Evolutionary conservation across 2,329 filamentous ascomycete genomes (phyloP).

Genomic region (Epichloe glyceriae): DNA sequence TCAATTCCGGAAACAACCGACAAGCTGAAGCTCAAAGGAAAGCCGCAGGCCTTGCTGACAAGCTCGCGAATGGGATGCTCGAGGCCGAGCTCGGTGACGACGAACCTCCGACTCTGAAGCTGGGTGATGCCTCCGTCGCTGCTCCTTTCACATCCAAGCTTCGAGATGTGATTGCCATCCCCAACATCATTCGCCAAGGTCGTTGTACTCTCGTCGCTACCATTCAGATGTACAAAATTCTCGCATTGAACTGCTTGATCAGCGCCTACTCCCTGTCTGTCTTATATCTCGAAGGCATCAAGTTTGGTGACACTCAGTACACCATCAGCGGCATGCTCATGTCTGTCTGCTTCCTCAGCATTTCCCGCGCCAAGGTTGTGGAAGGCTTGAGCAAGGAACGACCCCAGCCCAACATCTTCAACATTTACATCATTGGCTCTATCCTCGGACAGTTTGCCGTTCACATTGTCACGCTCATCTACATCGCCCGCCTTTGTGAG

Average conservation of each 20-base stretch:
- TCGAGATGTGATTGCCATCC: slow-evolving; percentile 89
- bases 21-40: slow-evolving; percentile 55
- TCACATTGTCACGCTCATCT: slow-evolving; percentile 87
- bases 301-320: slow-evolving; percentile 96
- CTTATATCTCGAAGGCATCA: slow-evolving; percentile 94
- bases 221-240: slow-evolving; percentile 99
- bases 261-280: slow-evolving; percentile 95
- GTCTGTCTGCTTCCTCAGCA: slow-evolving; percentile 98
- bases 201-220: slow-evolving; percentile 95
- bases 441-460: slow-evolving; percentile 95
- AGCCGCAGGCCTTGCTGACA: slow-evolving; percentile 70
- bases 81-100: slow-evolving; percentile 76
- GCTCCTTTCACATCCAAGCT: slow-evolving; percentile 97
- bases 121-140: slow-evolving; percentile 92
- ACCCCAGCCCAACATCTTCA: slow-evolving; percentile 97
- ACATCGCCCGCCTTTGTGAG: slow-evolving; percentile 83
- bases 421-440: slow-evolving; percentile 95
- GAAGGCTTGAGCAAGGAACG: slow-evolving; percentile 93
- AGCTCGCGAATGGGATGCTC: slow-evolving; percentile 77
- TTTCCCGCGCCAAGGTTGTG: slow-evolving; percentile 92
- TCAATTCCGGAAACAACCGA: slow-evolving; percentile 13
- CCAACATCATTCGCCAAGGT: slow-evolving; percentile 96
- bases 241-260: slow-evolving; percentile 94
- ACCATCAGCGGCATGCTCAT: slow-evolving; percentile 99
- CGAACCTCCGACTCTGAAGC: slow-evolving; percentile 90